These are phyloP conservation scores for Beauveria sp. DNA, from an alignment of 2,329 filamentous ascomycete species.

Conservation along the genomic window DNA sequence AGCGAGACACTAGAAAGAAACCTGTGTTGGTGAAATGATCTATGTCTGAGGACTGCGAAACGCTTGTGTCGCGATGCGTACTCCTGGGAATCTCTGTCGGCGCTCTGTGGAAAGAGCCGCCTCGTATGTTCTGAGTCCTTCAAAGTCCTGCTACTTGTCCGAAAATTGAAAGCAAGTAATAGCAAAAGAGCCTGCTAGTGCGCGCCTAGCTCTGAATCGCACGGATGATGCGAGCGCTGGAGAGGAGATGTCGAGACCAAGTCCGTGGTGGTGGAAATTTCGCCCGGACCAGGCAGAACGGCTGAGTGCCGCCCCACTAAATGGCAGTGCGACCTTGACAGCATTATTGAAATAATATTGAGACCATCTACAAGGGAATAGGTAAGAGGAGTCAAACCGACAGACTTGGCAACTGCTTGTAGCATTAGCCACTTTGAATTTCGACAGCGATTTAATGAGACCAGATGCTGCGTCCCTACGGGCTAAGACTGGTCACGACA, in stretches of 20 bases:
- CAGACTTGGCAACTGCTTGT: no score
- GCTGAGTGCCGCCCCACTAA: not conserved
- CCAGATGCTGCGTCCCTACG: no score
- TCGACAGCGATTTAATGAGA: no score
- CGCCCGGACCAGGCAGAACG: not conserved
- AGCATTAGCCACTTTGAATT: no score
- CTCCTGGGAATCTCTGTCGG: slow-evolving; percentile 5
- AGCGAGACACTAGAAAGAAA: slow-evolving; percentile 8
- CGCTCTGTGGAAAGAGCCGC: not conserved
- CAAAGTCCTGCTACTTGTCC: not conserved
- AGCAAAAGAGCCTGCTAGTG: not conserved
- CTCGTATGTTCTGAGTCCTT: not conserved
- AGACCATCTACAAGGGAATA: not conserved
- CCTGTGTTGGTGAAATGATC: slow-evolving; percentile 9
- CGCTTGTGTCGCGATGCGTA: slow-evolving; percentile 9
- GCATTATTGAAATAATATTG: not conserved
- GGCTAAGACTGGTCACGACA: no score
- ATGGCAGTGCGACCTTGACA: not conserved
- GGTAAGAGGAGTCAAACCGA: no score
- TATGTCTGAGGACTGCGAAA: slow-evolving; percentile 9
- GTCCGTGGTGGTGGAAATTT: not conserved
- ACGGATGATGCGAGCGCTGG: not conserved
- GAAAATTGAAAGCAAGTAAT: not conserved
- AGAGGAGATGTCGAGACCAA: not conserved
- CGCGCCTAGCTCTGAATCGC: not conserved